phyloP scores from a whole-genome alignment of 371 early-diverging fungal genomes.

The Rhizomucor pusillus region DNA sequence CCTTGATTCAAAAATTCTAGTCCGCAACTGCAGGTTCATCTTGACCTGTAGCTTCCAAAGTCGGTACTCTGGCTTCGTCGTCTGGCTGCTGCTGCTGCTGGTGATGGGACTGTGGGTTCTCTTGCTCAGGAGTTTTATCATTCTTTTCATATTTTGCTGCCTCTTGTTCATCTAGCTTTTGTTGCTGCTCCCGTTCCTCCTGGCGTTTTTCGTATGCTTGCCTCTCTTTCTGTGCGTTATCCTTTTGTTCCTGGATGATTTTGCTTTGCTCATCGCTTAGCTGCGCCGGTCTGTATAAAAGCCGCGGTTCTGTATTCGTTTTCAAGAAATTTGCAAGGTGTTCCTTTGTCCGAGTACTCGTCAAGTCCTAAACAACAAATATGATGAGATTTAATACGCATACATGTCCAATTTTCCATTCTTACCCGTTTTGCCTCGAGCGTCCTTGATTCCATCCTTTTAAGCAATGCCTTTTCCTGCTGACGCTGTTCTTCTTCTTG shows the following conservation, averaged over 20 bases:
- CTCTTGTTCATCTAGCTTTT: constrained; percentile 11
- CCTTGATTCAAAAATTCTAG: neutral
- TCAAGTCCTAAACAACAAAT: constrained; percentile 20
- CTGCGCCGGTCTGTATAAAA: constrained; percentile 53
- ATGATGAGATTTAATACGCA: constrained; percentile 1
- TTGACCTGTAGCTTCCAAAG: constrained; percentile 8
- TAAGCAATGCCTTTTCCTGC: constrained; percentile 19
- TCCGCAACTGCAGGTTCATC: constrained; percentile 14
- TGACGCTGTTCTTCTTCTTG: constrained; percentile 42
- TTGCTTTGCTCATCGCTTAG: constrained; percentile 28
- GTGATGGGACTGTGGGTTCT: constrained; percentile 1
- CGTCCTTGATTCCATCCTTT: constrained; percentile 15
- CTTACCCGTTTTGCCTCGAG: constrained; percentile 9
- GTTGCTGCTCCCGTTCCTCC: constrained; percentile 11
- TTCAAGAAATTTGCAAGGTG: constrained; percentile 37
- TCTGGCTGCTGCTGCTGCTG: neutral
- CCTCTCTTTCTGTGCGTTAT: constrained; percentile 16
- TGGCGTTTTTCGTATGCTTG: constrained; percentile 22
- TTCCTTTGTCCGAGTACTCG: constrained; percentile 19
- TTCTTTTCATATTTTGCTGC: constrained; percentile 1
- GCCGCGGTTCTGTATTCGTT: constrained; percentile 39
- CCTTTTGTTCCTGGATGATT: constrained; percentile 23
- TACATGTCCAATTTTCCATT: constrained; percentile 28
- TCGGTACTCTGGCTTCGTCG: neutral
- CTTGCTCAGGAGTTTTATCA: neutral